Evolutionary conservation across 805 yeast species (phyloP), one percentile per base, ranked within the genome.

Genomic region (Saccharomycopsis lassenensis): DNA sequence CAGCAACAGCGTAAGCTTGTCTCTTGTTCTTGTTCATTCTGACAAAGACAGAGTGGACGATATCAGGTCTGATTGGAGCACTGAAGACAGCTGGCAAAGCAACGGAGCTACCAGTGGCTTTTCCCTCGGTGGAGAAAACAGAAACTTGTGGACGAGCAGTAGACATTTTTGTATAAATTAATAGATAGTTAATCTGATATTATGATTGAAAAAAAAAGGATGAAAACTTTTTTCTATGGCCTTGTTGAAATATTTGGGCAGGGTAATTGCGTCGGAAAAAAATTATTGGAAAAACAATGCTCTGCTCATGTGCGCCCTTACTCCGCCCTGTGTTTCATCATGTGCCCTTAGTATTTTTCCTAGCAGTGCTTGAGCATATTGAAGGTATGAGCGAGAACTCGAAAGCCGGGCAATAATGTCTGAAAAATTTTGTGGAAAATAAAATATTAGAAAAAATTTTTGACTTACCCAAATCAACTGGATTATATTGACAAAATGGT

Each of bases 11-110:
- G 81, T 91, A 91, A 69, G 99, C 96, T 75, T 91, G 99, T 74
- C 99, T 86, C 86, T 89, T 89, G 95, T 91, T 91, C 91, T 91
- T 91, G 93, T 87, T 87, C 58, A 91, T 85, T 65, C 87, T 81
- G 65, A 87, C 83, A 82, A 86, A 91, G 58, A 91, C 99, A 64
- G 95, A 71, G 86, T 87, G 98, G 65, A 91, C 96, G 62, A 91
- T 74, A 67, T 91, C 99, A 63, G 95, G 89, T 78, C 99, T 87
- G 77, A 91, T 93, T 68, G 99, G 99, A 63, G 98, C 95, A 70
- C 85, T 68, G 83, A 91, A 91, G 62, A 91, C 96, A 61, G 95
- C 94, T 73, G 99, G 98, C 61, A 91, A 76, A 58, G 94, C 84
- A 56, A 87, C 68, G 57, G 89, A 74, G 57, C 83, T 56, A 55